Evolutionary conservation across 352 stramenopile genomes (phyloP).

Genomic region (Stramenopiles sp.): DNA sequence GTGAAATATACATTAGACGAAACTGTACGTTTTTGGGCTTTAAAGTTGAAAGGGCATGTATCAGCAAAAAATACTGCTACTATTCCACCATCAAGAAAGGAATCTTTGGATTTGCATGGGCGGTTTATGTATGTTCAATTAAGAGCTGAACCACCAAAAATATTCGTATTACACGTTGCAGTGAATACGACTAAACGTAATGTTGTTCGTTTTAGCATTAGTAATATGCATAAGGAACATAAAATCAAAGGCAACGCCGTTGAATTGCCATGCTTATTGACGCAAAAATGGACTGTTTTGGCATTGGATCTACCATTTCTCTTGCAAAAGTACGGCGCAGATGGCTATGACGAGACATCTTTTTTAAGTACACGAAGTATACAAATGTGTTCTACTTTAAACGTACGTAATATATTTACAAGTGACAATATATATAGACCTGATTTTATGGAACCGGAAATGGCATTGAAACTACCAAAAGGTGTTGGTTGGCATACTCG

Average conservation of each 20-base stretch:
- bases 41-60: constrained; percentile 39
- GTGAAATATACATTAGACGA: constrained; percentile 43
- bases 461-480: constrained; percentile 19
- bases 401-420: constrained; percentile 36
- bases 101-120: constrained; percentile 44
- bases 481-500: constrained; percentile 33
- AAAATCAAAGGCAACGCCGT: constrained; percentile 37
- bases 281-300: constrained; percentile 36
- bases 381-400: constrained; percentile 39
- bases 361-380: constrained; percentile 40
- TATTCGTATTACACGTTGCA: constrained; percentile 37
- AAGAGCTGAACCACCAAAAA: constrained; percentile 26
- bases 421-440: constrained; percentile 30
- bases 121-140: constrained; percentile 5
- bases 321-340: constrained; percentile 40
- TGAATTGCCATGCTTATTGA: constrained; percentile 34
- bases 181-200: constrained; percentile 42
- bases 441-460: neutral
- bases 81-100: too few species aligned
- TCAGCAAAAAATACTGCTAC: too few species aligned
- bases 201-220: constrained; percentile 37
- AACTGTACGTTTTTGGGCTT: constrained; percentile 48
- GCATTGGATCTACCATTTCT: constrained; percentile 36
- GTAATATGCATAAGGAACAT: constrained; percentile 35
- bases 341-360: constrained; percentile 38